These are phyloP conservation scores for Colletotrichum tanaceti DNA, from an alignment of 2,329 filamentous ascomycete genomes.

Conservation along the genomic window DNA sequence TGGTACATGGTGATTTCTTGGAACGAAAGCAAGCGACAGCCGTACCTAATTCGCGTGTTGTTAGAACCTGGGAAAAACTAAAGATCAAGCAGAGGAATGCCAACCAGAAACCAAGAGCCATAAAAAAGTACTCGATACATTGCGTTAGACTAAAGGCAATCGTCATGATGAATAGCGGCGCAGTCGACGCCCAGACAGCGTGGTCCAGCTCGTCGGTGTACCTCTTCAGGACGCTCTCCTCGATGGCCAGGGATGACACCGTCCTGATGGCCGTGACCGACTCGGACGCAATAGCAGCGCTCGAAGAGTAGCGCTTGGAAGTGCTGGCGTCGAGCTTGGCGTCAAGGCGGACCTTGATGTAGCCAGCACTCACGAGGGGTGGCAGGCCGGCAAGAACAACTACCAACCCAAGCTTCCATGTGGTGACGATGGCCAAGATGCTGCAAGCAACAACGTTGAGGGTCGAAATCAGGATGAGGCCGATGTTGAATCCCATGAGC, in stretches of 20 bases:
- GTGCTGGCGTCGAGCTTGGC: conserved; percentile 52
- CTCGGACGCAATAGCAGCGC: conserved; percentile 58
- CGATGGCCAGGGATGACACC: conserved; percentile 56
- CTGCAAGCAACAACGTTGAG: conserved; percentile 53
- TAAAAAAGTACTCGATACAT: conserved; percentile 52
- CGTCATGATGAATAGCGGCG: conserved; percentile 50
- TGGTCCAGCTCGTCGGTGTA: conserved; percentile 49
- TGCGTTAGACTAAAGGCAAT: conserved; percentile 53
- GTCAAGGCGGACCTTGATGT: conserved; percentile 55
- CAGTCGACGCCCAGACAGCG: conserved; percentile 46
- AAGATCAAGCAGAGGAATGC: not conserved
- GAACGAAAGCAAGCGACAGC: conserved; percentile 51
- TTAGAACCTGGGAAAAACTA: not conserved
- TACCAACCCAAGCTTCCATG: conserved; percentile 63
- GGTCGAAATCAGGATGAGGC: conserved; percentile 52
- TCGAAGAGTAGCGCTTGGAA: conserved; percentile 50
- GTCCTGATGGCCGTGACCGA: conserved; percentile 54
- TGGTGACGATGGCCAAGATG: conserved; percentile 57
- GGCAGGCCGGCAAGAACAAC: conserved; percentile 58
- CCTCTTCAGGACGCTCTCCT: conserved; percentile 49
- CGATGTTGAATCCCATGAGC: conserved; percentile 57
- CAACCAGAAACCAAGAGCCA: conserved; percentile 56
- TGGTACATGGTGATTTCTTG: conserved; percentile 55
- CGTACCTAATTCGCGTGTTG: conserved; percentile 45
- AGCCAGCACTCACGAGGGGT: conserved; percentile 52